Evolutionary conservation across 805 yeast genomes (phyloP).

Genomic region (Zygosaccharomyces kombuchaensis): DNA sequence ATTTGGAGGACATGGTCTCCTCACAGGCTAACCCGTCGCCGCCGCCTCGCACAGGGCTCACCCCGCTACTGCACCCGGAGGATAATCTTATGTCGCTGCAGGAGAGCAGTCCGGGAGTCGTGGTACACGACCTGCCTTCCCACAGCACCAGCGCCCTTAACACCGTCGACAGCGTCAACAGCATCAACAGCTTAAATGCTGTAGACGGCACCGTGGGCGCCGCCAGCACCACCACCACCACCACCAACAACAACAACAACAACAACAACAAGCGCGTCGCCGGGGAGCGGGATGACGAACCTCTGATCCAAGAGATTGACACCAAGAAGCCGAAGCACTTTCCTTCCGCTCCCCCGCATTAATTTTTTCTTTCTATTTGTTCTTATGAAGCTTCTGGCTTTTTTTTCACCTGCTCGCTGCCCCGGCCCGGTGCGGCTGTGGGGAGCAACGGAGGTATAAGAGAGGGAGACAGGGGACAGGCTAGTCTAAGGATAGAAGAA

Average conservation of each 20-base stretch:
- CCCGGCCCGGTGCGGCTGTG: background rate
- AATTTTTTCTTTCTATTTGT: background rate
- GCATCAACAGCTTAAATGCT: background rate
- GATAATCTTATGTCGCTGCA: conserved; percentile 13
- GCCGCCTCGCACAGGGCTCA: conserved; percentile 7
- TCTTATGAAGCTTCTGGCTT: background rate
- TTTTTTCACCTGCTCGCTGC: background rate
- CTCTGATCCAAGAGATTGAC: conserved; percentile 12
- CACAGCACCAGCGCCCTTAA: background rate
- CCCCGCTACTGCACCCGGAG: conserved; percentile 12
- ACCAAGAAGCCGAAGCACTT: conserved; percentile 6
- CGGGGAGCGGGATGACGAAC: conserved; percentile 3
- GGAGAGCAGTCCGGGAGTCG: conserved; percentile 9
- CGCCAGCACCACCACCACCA: background rate
- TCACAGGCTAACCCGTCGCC: conserved; percentile 1
- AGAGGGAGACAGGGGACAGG: background rate
- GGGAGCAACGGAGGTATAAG: background rate
- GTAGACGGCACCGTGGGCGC: background rate
- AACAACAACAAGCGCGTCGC: background rate
- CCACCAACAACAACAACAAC: too few relatives aligned
- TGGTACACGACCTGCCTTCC: conserved; percentile 7
- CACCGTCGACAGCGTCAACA: background rate
- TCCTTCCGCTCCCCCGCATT: background rate
- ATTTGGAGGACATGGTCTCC: conserved; percentile 30
- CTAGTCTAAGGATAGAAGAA: background rate